These are phyloP conservation scores for Aureobasidium subglaciale DNA, from an alignment of 2,329 filamentous ascomycete genomes.

Conservation along the genomic window DNA sequence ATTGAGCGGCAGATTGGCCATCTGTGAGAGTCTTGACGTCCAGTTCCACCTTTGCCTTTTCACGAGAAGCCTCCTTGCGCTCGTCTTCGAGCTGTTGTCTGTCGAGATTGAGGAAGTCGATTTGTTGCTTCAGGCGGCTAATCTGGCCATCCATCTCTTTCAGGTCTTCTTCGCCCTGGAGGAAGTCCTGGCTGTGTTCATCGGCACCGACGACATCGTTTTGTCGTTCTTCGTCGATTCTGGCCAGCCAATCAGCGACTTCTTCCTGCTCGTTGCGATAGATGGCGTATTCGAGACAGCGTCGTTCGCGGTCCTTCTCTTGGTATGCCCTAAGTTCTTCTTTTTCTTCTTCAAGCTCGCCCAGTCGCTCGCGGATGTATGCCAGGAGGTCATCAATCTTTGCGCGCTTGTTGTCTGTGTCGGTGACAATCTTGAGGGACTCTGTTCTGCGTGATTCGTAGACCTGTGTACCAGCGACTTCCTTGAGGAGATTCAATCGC, in stretches of 20 bases:
- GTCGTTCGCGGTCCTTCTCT: slow-evolving; percentile 84
- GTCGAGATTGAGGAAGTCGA: slow-evolving; percentile 79
- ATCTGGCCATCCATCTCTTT: slow-evolving; percentile 71
- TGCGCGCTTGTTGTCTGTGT: slow-evolving; percentile 86
- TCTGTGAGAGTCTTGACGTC: slow-evolving; percentile 77
- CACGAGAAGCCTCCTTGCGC: slow-evolving; percentile 70
- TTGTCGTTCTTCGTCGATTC: slow-evolving; percentile 73
- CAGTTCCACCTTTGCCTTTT: slow-evolving; percentile 77
- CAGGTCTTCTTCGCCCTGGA: slow-evolving; percentile 72
- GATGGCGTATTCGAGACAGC: slow-evolving; percentile 90
- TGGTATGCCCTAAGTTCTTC: slow-evolving; percentile 91
- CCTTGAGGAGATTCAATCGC: slow-evolving; percentile 81
- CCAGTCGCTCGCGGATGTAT: slow-evolving; percentile 84
- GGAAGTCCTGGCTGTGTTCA: slow-evolving; percentile 67
- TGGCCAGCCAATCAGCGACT: slow-evolving; percentile 68
- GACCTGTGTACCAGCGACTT: slow-evolving; percentile 95
- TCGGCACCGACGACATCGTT: slow-evolving; percentile 80
- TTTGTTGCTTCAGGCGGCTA: slow-evolving; percentile 68
- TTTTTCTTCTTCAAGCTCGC: slow-evolving; percentile 92
- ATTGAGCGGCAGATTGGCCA: slow-evolving; percentile 69
- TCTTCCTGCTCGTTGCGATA: slow-evolving; percentile 82
- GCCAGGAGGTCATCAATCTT: slow-evolving; percentile 91
- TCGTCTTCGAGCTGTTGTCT: slow-evolving; percentile 84
- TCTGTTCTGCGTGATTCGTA: slow-evolving; percentile 90
- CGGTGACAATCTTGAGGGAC: slow-evolving; percentile 92